Conservation (phyloP, 192 early-diverging fungal genomes). For the Oehlia diaphana region DNA sequence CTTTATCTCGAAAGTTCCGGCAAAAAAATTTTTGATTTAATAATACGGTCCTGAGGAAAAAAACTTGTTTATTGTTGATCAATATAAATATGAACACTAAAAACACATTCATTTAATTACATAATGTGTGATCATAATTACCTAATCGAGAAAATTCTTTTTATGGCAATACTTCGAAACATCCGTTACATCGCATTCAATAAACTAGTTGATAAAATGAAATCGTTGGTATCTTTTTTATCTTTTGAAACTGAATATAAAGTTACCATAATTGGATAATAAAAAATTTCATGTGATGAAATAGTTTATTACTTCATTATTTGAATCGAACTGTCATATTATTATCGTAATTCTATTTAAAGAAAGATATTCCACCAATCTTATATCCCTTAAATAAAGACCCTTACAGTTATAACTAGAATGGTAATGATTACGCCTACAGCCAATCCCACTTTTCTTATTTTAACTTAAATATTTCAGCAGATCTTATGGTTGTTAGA, state of each 20-base stretch:
- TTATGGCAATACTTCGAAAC: not conserved
- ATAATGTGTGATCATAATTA: not conserved
- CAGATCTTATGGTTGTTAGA: not conserved
- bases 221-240: not conserved
- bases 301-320: too few species aligned
- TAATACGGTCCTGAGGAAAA: not conserved
- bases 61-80: not conserved
- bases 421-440: not conserved
- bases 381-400: too few species aligned
- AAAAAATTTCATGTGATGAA: too few species aligned
- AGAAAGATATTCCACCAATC: not conserved
- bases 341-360: not conserved
- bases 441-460: not conserved
- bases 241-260: too few species aligned
- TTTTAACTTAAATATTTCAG: not conserved
- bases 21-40: too few species aligned
- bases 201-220: not conserved
- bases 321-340: too few species aligned
- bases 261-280: too few species aligned
- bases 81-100: not conserved
- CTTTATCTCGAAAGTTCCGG: too few species aligned
- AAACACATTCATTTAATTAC: too few species aligned
- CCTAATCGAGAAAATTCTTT: not conserved
- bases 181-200: not conserved
- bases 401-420: not conserved